Base-by-base conservation (phyloP, 1,139 yeast genomes). In the Geotrichum siamense region DNA sequence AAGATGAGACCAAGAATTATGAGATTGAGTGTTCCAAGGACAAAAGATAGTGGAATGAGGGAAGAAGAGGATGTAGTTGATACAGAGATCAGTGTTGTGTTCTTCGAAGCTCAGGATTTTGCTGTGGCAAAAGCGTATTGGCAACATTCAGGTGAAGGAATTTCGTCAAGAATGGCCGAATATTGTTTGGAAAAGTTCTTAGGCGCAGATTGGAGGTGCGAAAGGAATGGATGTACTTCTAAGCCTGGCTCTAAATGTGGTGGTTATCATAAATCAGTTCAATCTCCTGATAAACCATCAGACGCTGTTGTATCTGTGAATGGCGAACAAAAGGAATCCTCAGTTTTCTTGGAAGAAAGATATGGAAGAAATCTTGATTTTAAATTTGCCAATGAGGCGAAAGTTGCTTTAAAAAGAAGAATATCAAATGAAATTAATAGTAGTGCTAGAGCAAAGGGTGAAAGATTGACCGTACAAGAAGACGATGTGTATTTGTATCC, bases 101-200 rank as follows among this genome's bases (percentile, higher is more conserved):
- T 91, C 54, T 80, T 82, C 55, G 85, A 85, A 0, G 68, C 71
- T 2, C 58, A 65, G 2, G 76, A 74, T 41, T 78, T 69, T 52
- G 63, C 75, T 1, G 60, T 82, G 4, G 91, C 93, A 27, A 87
- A 86, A 60, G 78, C 78, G 55, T 91, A 84, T 64, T 91, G 98
- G 98, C 96, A 89, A 60, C 96, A 89, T 57, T 71, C 94, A 0
- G 98, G 98, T 26, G 97, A 91, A 62, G 96, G 96, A 10, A 76
- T 91, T 35, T 84, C 96, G 16, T 84, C 95, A 9, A 69, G 97
- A 56, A 68, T 81, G 64, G 96, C 89, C 1, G 96, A 89, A 61
- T 91, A 85, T 57, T 77, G 84, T 35, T 64, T 82, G 48, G 76
- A 75, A 48, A 84, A 78, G 54, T 43, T 40, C 9, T 29, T 41